These are phyloP conservation scores for Colletotrichum sansevieriae DNA, from an alignment of 2,329 filamentous ascomycete species.

Conservation along the genomic window DNA sequence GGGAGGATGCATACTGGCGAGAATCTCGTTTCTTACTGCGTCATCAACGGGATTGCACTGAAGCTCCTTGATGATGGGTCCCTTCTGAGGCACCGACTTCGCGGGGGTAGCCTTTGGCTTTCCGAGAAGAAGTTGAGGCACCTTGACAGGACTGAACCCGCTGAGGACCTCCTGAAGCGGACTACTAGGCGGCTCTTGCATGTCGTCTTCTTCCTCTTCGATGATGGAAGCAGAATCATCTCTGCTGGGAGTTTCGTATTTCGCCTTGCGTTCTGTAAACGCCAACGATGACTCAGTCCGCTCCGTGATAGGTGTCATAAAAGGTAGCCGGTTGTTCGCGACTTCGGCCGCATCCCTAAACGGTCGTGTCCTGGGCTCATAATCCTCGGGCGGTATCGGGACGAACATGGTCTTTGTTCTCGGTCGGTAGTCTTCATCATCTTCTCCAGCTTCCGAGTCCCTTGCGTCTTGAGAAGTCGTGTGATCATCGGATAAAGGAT, in stretches of 20 bases:
- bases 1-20: constrained; percentile 79
- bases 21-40: constrained; percentile 78
- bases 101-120: constrained; percentile 56
- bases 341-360: constrained; percentile 84
- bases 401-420: constrained; percentile 77
- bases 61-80: constrained; percentile 81
- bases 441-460: constrained; percentile 47
- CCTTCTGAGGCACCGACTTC: constrained; percentile 65
- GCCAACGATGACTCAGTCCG: constrained; percentile 89
- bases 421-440: constrained; percentile 58
- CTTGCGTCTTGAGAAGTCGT: constrained; percentile 44
- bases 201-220: constrained; percentile 49
- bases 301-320: constrained; percentile 99
- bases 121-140: constrained; percentile 65
- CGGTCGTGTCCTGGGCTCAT: constrained; percentile 81
- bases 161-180: constrained; percentile 77
- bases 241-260: constrained; percentile 44
- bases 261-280: constrained; percentile 41
- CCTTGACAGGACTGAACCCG: constrained; percentile 60
- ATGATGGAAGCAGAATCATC: constrained; percentile 46
- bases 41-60: constrained; percentile 93
- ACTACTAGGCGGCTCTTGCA: constrained; percentile 72
- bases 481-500: constrained; percentile 46
- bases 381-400: constrained; percentile 87
- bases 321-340: constrained; percentile 92